Base-by-base conservation (phyloP, 768 basidiomycete genomes). In the Tricholoma bakamatsutake region DNA sequence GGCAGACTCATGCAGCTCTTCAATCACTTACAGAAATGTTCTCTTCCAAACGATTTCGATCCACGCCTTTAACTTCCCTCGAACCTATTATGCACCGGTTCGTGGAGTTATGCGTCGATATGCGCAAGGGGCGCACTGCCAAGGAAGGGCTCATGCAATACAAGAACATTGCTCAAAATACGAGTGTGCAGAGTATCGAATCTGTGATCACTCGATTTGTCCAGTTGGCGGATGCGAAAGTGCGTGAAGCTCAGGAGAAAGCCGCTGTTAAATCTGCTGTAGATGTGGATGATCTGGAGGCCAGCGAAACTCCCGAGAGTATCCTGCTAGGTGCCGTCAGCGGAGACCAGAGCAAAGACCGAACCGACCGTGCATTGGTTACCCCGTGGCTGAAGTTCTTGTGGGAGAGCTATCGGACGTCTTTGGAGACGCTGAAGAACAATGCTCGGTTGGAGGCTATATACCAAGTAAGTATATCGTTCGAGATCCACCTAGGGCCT, bases 351-450 rank as follows among this genome's bases (percentile, higher is more conserved):
- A 94, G 81, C 76, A 90, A 90, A 75, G 95, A 98, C 71, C 77
- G 96, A 62, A 97, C 93, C 30, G 95, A 98, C 72, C 76, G 96
- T 46, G 90, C 93, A 6, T 80, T 98, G 51, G 93, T 99, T 60
- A 97, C 93, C 0, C 96, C 96, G 0, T 97, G 94, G 87, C 87
- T 98, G 67, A 94, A 95, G 67, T 97, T 98, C 71, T 80, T 94
- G n/a, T 98, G 95, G 94, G 96, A 98, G 77, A 92, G 91, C 62
- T 98, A 98, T 68, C 85, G 96, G 55, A 97, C 93, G 17, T 93
- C 90, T 1, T 76, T 99, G 40, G 96, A 98, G 75, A 94, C 94
- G 2, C 79, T 98, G 61, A 96, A 98, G 69, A 96, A 97, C 68
- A 98, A 97, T 66, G 90, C 93, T 15, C 77, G 96, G 15, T 73